A percentile compares a stretch with the other conserved stretches of the same genome.
Conservation (phyloP, 257 asterid genomes). For the Lycium barbarum region DNA sequence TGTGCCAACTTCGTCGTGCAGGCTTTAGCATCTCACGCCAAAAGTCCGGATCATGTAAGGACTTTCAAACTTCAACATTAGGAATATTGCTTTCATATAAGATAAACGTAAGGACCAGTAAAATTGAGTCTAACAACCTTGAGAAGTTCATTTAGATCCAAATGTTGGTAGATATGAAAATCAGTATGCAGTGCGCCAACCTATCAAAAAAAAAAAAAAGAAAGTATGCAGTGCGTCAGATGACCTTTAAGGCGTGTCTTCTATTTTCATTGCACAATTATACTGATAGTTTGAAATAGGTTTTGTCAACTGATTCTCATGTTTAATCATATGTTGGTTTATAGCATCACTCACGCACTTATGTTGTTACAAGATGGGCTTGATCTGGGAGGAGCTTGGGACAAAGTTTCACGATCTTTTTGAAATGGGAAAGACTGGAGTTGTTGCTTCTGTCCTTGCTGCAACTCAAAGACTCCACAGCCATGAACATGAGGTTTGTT, state of each 20-base stretch:
- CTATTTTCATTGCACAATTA: neutral
- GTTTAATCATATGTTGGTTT: constrained; percentile 20
- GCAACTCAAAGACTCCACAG: constrained; percentile 78
- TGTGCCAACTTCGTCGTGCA: constrained; percentile 90
- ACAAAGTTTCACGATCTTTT: constrained; percentile 70
- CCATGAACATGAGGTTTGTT: constrained; percentile 64
- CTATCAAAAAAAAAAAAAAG: too few relatives aligned
- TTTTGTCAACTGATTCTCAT: constrained; percentile 18
- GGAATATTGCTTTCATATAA: constrained; percentile 1
- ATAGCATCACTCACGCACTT: neutral
- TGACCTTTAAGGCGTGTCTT: neutral
- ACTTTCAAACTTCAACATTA: constrained; percentile 29
- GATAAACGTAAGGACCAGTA: neutral
- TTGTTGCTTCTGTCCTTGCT: constrained; percentile 86
- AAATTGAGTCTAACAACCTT: neutral
- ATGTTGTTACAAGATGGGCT: constrained; percentile 59
- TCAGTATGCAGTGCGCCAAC: neutral
- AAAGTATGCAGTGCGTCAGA: constrained; percentile 13
- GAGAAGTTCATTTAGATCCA: neutral
- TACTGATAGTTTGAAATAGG: neutral
- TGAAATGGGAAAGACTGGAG: constrained; percentile 87
- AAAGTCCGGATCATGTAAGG: constrained; percentile 80
- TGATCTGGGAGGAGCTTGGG: constrained; percentile 82
- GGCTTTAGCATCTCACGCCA: constrained; percentile 83
- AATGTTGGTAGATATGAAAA: neutral